Conservation (phyloP, 148 eudicot species). For the Cornus florida region DNA sequence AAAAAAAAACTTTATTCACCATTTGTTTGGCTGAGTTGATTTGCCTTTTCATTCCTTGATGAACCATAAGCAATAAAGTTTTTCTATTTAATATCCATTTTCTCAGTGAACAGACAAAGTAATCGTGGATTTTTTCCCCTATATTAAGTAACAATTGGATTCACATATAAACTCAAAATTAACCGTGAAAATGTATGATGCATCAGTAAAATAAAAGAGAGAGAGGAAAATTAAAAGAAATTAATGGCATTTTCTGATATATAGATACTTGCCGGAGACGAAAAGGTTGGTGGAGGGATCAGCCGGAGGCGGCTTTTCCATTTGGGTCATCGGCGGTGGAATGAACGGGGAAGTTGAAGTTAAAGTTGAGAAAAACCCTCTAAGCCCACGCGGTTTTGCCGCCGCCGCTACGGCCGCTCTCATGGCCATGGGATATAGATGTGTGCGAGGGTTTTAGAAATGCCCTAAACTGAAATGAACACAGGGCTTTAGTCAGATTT, state of each 20-base stretch:
- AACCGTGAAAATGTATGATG: background rate
- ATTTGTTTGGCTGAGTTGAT: too few species aligned
- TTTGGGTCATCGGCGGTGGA: too few species aligned
- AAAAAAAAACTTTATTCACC: too few species aligned
- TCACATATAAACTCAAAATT: too few species aligned
- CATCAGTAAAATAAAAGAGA: background rate
- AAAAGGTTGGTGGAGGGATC: slow-evolving; percentile 42
- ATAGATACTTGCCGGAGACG: slow-evolving; percentile 30
- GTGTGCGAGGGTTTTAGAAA: background rate
- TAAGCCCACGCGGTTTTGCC: slow-evolving; percentile 11
- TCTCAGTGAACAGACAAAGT: too few species aligned
- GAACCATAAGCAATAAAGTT: background rate
- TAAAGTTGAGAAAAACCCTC: slow-evolving; percentile 24
- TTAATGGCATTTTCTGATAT: background rate
- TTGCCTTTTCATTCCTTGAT: background rate
- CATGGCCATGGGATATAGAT: slow-evolving; percentile 25
- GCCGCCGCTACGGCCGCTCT: slow-evolving; percentile 22
- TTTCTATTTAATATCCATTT: too few species aligned
- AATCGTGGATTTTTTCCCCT: too few species aligned
- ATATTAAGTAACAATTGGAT: too few species aligned
- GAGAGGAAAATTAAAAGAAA: too few species aligned
- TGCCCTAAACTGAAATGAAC: background rate
- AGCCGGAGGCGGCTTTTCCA: slow-evolving; percentile 20
- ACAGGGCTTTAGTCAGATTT: background rate
- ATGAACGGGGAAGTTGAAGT: too few species aligned